Evolutionary conservation across 345 rosid species (phyloP), one percentile per base, ranked within the genome.

Genomic region (Excoecaria cochinchinensis): DNA sequence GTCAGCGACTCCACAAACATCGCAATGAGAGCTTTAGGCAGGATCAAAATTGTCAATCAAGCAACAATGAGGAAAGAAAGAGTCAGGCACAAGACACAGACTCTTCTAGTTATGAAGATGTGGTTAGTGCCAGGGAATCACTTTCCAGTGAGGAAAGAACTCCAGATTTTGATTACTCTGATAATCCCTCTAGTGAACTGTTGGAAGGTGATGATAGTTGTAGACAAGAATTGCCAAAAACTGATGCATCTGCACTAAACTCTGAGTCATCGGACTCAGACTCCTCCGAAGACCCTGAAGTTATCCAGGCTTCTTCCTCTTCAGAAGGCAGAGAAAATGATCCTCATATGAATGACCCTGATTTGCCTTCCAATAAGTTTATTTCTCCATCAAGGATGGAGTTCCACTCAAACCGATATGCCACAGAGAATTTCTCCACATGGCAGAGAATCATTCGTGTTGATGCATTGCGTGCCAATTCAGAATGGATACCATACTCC

Each of bases 371-470:
- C 50, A 76, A 84, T 69, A 82, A 78, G 67, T 67, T 74, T 69
- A 55, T 16, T 65, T 77, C 92, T 76, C 80, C 80, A 42, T 68
- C 84, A 24, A 75, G 76, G 73, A 74, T 81, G 62, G 89, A 84
- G 68, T 79, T 65, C 44, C 56, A 46, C 40, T 75, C 85, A 42
- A 74, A 83, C 51, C 67, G 64, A 11, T 52, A 64, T 25, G 71
- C 85, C 44, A 80, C 83, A 25, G 99, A 95, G 71, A 89, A 89
- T 81, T 95, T 90, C 65, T 75, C 85, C 9, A 90, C 93, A 0
- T 95, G 99, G 99, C 97, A 89, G 77, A 91, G 98, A 52, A 93
- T 91, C 44, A 95, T 95, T 80, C 97, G 98, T 48, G 87, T 95
- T 24, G 99, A 95, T 76, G 99, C 99, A n/a, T 88, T 95, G 44